Conservation (phyloP, 2,329 filamentous ascomycete genomes). For the Clonostachys rosea region DNA sequence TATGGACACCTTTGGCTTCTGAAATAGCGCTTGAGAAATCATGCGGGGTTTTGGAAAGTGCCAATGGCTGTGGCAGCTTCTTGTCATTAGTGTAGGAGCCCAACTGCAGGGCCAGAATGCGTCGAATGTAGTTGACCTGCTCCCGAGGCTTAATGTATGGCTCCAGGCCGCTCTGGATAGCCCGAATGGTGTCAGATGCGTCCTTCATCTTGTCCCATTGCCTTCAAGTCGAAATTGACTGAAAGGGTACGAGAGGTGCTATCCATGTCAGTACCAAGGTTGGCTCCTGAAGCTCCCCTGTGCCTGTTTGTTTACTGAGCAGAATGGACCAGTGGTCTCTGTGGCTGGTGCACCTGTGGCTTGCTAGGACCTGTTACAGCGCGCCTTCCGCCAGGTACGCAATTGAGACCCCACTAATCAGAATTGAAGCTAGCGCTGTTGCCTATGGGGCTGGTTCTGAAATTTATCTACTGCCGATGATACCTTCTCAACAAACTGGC, state of each 20-base stretch:
- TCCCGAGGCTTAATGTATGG: conserved; percentile 53
- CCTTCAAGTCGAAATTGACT: too few species aligned
- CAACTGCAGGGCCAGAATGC: conserved; percentile 49
- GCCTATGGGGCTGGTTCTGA: conserved; percentile 12
- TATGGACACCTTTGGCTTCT: conserved; percentile 41
- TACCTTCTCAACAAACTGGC: neutral
- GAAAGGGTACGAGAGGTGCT: too few species aligned
- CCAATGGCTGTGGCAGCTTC: conserved; percentile 37
- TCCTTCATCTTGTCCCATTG: conserved; percentile 14
- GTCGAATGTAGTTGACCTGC: conserved; percentile 51
- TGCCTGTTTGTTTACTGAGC: too few species aligned
- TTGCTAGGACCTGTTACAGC: too few species aligned
- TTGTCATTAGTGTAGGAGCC: conserved; percentile 38
- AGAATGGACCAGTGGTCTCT: neutral
- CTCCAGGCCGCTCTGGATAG: conserved; percentile 37
- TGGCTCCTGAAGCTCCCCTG: too few species aligned
- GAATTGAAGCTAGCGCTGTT: neutral
- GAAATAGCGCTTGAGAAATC: conserved; percentile 23
- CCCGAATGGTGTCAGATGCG: conserved; percentile 22
- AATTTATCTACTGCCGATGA: conserved; percentile 25
- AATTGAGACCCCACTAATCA: neutral
- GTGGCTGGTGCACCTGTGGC: neutral
- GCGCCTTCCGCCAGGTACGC: too few species aligned
- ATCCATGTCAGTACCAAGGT: too few species aligned
- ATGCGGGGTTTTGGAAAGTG: conserved; percentile 36